Conservation (phyloP, 306 rosid species). For the Acacia melanoxylon region DNA sequence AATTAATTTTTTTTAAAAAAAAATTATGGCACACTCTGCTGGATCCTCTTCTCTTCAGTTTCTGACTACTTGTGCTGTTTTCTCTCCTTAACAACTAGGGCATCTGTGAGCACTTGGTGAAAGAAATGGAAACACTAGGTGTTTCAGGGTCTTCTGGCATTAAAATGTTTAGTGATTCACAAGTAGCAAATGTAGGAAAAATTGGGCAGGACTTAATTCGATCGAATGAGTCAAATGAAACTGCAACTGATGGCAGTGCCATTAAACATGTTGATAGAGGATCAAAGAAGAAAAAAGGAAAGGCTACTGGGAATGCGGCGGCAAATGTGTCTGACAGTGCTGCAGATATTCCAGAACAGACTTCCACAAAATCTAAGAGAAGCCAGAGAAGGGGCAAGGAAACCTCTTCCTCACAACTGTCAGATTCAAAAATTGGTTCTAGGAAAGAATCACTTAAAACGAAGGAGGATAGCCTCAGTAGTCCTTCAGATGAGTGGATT, state of each 20-base stretch:
- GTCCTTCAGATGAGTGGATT: slow-evolving; percentile 94
- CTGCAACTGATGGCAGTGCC: slow-evolving; percentile 50
- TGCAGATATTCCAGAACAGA: slow-evolving; percentile 66
- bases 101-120: slow-evolving; percentile 67
- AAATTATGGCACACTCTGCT: neutral
- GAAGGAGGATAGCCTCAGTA: slow-evolving; percentile 62
- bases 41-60: neutral
- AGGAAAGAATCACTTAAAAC: slow-evolving; percentile 66
- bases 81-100: slow-evolving; percentile 51
- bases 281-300: slow-evolving; percentile 81
- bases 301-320: slow-evolving; percentile 48
- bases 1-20: too few species aligned
- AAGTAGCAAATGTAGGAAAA: slow-evolving; percentile 46
- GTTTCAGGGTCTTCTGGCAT: slow-evolving; percentile 52
- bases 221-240: slow-evolving; percentile 58
- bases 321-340: slow-evolving; percentile 58
- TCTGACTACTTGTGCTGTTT: slow-evolving; percentile 30
- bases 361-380: slow-evolving; percentile 78
- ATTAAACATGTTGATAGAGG: slow-evolving; percentile 71
- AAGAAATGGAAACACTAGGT: slow-evolving; percentile 74
- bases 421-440: slow-evolving; percentile 65
- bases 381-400: slow-evolving; percentile 83
- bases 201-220: slow-evolving; percentile 54
- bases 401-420: slow-evolving; percentile 49
- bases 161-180: slow-evolving; percentile 44